Conservation (phyloP, 768 basidiomycete genomes). For the Tephrocybe sp. region DNA sequence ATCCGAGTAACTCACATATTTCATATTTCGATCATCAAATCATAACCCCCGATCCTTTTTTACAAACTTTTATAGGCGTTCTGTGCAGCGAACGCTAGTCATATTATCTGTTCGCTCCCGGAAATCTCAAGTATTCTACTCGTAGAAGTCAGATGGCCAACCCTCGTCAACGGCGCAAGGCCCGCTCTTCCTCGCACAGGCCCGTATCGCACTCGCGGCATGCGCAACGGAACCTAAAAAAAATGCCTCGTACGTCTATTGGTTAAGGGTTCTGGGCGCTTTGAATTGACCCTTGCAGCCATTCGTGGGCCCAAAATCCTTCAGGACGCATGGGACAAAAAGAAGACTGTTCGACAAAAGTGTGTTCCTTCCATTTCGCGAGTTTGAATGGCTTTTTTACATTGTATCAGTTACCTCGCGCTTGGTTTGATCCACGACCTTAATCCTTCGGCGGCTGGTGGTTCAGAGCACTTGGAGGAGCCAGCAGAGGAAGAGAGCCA, state of each 20-base stretch:
- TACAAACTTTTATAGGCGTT: too few species aligned
- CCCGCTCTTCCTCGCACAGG: conserved; percentile 73
- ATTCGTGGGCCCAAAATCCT: conserved; percentile 81
- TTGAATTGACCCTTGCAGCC: conserved; percentile 35
- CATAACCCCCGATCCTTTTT: conserved; percentile 12
- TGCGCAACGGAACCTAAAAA: conserved; percentile 75
- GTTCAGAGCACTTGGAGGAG: conserved; percentile 48
- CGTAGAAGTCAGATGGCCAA: conserved; percentile 69
- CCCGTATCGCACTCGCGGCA: conserved; percentile 72
- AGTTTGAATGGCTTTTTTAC: not conserved
- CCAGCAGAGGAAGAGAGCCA: conserved; percentile 8
- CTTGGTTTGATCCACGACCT: conserved; percentile 73
- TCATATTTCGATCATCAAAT: not conserved
- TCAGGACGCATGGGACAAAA: conserved; percentile 85
- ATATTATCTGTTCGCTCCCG: not conserved
- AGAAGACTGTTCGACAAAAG: conserved; percentile 92
- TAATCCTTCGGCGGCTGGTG: conserved; percentile 69
- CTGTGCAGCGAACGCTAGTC: too few species aligned
- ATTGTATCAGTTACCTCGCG: conserved; percentile 60
- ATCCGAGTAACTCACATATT: not conserved
- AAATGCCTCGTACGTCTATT: conserved; percentile 59
- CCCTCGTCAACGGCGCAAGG: conserved; percentile 89
- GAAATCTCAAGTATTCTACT: conserved; percentile 2
- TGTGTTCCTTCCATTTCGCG: conserved; percentile 35
- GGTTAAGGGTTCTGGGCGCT: not conserved